Percentiles rank a stretch among this genome's conserved stretches.
phyloP scores from a whole-genome alignment of 768 basidiomycete genomes.

The Calvatia gigantea region DNA sequence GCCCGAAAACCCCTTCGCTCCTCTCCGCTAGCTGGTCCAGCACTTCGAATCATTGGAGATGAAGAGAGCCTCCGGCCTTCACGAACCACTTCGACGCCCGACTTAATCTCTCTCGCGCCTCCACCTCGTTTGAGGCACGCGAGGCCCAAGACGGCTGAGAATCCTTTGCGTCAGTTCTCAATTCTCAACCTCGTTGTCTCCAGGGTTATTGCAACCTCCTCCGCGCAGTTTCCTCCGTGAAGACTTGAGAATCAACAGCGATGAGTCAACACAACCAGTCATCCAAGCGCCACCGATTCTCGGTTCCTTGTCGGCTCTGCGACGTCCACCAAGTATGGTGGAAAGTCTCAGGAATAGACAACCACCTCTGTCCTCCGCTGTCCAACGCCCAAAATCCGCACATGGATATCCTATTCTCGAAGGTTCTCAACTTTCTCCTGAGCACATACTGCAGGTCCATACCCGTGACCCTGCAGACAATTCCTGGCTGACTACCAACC shows the following conservation, averaged over 20 bases:
- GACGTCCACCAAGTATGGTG: background rate
- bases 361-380: background rate
- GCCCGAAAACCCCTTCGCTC: slow-evolving; percentile 33
- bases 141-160: slow-evolving; percentile 2
- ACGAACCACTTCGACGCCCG: slow-evolving; percentile 16
- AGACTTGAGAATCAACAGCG: background rate
- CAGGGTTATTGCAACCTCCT: background rate
- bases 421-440: slow-evolving; percentile 10
- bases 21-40: slow-evolving; percentile 40
- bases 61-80: slow-evolving; percentile 2
- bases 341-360: background rate
- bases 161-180: background rate
- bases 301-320: background rate
- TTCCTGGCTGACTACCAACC: slow-evolving; percentile 33
- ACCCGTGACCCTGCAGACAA: slow-evolving; percentile 20
- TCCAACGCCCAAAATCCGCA: slow-evolving; percentile 5
- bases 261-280: background rate
- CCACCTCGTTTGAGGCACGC: slow-evolving; percentile 1
- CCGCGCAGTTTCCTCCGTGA: background rate
- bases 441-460: slow-evolving; percentile 2
- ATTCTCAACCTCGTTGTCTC: background rate
- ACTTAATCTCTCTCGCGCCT: slow-evolving; percentile 12
- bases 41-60: slow-evolving; percentile 22
- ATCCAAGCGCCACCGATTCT: background rate
- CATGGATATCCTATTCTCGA: slow-evolving; percentile 8